These are phyloP conservation scores for Globisporangium sylvaticum DNA, from an alignment of 352 stramenopile species.

Conservation along the genomic window DNA sequence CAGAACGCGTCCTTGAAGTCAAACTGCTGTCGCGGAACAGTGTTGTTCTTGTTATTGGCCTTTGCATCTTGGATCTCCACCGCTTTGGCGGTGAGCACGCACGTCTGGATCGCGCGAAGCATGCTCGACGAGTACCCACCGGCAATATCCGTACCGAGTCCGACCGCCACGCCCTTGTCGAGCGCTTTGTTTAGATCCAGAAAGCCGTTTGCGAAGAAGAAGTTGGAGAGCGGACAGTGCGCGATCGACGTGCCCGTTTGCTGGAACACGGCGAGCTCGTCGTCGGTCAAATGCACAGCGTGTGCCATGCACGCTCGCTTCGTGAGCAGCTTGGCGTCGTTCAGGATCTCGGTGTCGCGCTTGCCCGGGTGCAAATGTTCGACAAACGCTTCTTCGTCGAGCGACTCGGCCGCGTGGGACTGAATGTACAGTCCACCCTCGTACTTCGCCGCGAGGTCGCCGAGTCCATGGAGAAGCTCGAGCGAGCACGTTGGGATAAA, in stretches of 20 bases:
- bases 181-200: constrained; percentile 58
- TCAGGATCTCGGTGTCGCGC: constrained; percentile 74
- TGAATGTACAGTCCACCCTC: constrained; percentile 60
- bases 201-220: constrained; percentile 82
- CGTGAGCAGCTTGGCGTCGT: constrained; percentile 58
- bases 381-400: constrained; percentile 83
- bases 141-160: constrained; percentile 89
- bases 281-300: constrained; percentile 62
- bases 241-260: constrained; percentile 62
- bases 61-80: constrained; percentile 40
- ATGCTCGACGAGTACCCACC: constrained; percentile 90
- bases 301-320: constrained; percentile 84
- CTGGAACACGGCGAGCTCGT: constrained; percentile 59
- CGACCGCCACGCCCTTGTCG: constrained; percentile 36
- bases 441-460: constrained; percentile 60
- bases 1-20: constrained; percentile 86
- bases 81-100: constrained; percentile 70
- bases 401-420: constrained; percentile 84
- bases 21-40: constrained; percentile 17
- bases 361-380: constrained; percentile 54
- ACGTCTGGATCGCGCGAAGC: constrained; percentile 77
- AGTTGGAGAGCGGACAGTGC: constrained; percentile 91
- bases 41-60: neutral
- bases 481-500: constrained; percentile 89
- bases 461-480: constrained; percentile 71